Percentiles rank a stretch among this genome's conserved stretches.
Evolutionary conservation across 495 filamentous ascomycete genomes (phyloP).

Genomic region (Xylaria intraflava): DNA sequence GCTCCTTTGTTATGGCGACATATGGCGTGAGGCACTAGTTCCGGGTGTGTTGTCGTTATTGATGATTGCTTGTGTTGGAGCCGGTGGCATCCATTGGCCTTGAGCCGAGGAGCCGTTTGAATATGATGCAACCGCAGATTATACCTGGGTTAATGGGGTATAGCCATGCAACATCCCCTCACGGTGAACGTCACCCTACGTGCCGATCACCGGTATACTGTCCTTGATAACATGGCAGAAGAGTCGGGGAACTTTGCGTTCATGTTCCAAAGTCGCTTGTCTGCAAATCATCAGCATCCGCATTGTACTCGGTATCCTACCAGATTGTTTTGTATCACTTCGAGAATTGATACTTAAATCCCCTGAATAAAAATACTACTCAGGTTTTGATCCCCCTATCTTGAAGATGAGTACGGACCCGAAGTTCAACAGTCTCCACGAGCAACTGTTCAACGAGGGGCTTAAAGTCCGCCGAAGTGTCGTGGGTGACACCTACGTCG

Average conservation of each 20-base stretch:
- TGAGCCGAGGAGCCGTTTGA: conserved; percentile 1
- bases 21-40: no score
- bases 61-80: no score
- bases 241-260: background rate
- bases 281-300: background rate
- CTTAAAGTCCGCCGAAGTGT: conserved; percentile 46
- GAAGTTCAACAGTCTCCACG: conserved; percentile 33
- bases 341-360: background rate
- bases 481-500: conserved; percentile 47
- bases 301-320: background rate
- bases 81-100: background rate
- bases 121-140: background rate
- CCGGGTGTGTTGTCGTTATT: no score
- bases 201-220: background rate
- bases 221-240: background rate
- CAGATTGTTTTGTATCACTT: no score
- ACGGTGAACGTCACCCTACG: background rate
- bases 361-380: background rate
- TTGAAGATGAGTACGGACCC: conserved; percentile 26
- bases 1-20: no score
- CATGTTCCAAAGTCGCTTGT: no score
- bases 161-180: background rate
- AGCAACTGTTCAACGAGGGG: conserved; percentile 48
- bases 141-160: no score
- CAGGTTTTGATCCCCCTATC: background rate